These are phyloP conservation scores for Plasmodium cynomolgi DNA, from an alignment of 169 alveolate species.

Conservation along the genomic window DNA sequence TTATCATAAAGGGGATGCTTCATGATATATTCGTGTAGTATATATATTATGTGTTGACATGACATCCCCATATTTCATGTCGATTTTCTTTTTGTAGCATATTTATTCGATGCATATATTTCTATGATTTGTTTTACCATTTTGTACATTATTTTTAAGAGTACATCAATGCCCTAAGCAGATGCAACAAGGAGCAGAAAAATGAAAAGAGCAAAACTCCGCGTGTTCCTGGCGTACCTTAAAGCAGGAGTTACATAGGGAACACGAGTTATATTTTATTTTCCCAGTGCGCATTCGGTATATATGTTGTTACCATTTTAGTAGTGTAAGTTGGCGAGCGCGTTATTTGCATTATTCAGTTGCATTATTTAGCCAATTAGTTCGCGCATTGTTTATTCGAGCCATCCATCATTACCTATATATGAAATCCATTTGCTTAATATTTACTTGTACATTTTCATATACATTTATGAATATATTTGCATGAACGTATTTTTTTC, in stretches of 20 bases:
- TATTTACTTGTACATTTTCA: neutral
- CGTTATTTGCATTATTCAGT: neutral
- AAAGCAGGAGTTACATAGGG: neutral
- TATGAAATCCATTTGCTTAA: neutral
- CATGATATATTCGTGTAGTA: neutral
- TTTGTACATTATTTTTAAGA: neutral
- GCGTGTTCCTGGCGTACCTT: neutral
- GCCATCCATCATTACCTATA: neutral
- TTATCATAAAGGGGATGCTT: neutral
- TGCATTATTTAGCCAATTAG: neutral
- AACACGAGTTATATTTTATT: neutral
- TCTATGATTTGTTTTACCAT: neutral
- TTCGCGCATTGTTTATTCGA: neutral
- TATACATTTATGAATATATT: neutral
- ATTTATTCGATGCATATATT: neutral
- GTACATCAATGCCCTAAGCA: neutral
- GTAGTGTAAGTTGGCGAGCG: neutral
- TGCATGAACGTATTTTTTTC: neutral
- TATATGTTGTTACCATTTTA: neutral
- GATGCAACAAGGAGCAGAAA: neutral
- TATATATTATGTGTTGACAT: neutral
- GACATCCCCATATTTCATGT: neutral
- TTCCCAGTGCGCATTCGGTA: neutral
- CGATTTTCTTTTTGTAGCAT: neutral
- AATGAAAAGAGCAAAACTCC: neutral